Conservation (phyloP, 257 asterid species). For the Ehretia macrophylla region DNA sequence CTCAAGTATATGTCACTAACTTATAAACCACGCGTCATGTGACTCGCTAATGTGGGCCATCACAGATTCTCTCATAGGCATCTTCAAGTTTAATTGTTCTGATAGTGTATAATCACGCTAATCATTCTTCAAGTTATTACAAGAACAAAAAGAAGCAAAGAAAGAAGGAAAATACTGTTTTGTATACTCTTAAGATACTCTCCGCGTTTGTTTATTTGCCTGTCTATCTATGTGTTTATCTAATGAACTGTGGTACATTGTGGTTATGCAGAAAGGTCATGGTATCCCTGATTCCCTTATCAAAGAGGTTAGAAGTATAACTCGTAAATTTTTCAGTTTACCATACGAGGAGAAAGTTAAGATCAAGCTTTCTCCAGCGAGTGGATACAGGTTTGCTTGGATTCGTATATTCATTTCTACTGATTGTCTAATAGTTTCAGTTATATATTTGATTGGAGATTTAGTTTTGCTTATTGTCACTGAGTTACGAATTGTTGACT, state of each 20-base stretch:
- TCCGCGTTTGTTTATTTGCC: no score
- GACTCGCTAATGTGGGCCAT: no score
- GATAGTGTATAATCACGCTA: no score
- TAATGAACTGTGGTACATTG: conserved; percentile 4
- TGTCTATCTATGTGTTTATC: no score
- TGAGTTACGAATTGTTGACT: background rate
- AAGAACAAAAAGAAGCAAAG: no score
- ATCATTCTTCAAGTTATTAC: no score
- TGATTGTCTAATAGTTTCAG: background rate
- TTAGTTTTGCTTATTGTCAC: background rate
- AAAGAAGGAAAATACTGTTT: no score
- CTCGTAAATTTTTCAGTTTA: conserved; percentile 54
- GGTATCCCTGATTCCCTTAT: conserved; percentile 69
- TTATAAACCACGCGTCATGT: no score
- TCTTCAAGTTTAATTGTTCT: no score
- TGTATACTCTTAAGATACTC: no score
- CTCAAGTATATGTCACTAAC: no score
- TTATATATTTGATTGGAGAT: background rate
- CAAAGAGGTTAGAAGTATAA: conserved; percentile 52
- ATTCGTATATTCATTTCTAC: background rate
- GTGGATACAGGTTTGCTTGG: conserved; percentile 75
- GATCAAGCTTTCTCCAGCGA: conserved; percentile 60
- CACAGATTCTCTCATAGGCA: no score
- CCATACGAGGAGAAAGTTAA: conserved; percentile 79
- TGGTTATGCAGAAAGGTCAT: conserved; percentile 66